phyloP scores from a whole-genome alignment of 2,329 filamentous ascomycete genomes.

The Arthroderma sp. region DNA sequence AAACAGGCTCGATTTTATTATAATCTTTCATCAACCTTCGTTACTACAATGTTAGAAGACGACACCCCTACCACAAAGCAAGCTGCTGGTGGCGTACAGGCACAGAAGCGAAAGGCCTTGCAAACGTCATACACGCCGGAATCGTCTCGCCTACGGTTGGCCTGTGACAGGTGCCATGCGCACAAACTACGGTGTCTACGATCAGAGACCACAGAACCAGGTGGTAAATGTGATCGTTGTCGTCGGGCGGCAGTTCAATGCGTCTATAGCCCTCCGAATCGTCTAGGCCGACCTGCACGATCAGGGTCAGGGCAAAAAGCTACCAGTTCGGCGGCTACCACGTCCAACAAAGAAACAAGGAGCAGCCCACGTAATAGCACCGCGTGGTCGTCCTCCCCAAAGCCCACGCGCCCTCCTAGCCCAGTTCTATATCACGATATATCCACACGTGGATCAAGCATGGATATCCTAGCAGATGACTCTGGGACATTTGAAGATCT shows the following conservation, averaged over 20 bases:
- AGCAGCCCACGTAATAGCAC: background rate
- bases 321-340: background rate
- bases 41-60: background rate
- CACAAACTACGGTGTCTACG: slow-evolving; percentile 2
- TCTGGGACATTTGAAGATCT: background rate
- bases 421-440: background rate
- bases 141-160: background rate
- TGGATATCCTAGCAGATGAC: background rate
- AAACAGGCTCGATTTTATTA: background rate
- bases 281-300: background rate
- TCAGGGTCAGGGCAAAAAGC: background rate
- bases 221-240: background rate
- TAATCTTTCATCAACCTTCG: background rate
- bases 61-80: background rate
- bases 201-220: background rate
- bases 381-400: background rate
- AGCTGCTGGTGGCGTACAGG: background rate
- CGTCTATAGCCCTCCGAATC: background rate
- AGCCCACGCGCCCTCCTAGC: background rate
- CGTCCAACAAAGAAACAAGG: background rate
- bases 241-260: background rate
- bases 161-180: slow-evolving; percentile 2
- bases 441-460: background rate
- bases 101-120: background rate
- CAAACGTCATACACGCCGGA: background rate